phyloP scores from a whole-genome alignment of 108 stramenopile genomes.

The Nitzschia sp. region DNA sequence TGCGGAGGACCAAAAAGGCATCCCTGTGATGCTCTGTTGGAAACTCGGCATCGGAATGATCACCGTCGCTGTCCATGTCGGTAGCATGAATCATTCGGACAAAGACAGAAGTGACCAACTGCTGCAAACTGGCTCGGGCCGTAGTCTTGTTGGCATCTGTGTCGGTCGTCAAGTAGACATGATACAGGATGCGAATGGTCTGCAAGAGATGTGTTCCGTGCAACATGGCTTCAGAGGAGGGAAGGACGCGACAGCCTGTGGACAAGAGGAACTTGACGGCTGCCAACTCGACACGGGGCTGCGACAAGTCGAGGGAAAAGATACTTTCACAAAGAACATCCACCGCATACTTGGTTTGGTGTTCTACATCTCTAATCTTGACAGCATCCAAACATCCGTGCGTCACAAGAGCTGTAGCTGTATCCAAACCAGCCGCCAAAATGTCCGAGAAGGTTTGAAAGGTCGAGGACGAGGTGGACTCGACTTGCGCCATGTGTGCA shows the following conservation, averaged over 20 bases:
- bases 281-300: constrained; percentile 59
- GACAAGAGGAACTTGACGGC: constrained; percentile 79
- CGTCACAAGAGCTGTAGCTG: constrained; percentile 64
- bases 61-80: not conserved
- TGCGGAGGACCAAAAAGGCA: constrained; percentile 92
- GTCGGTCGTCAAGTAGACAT: constrained; percentile 86
- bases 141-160: constrained; percentile 89
- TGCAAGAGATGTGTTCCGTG: constrained; percentile 86
- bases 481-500: constrained; percentile 37
- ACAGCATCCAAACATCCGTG: constrained; percentile 82
- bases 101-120: constrained; percentile 90
- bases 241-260: constrained; percentile 55
- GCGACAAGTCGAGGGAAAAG: constrained; percentile 58
- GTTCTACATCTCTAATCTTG: constrained; percentile 30
- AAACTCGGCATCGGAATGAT: constrained; percentile 39
- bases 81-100: constrained; percentile 64
- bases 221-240: constrained; percentile 49
- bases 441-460: constrained; percentile 44
- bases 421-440: constrained; percentile 52
- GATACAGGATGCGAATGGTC: constrained; percentile 90
- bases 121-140: constrained; percentile 93
- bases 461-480: constrained; percentile 19
- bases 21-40: constrained; percentile 89
- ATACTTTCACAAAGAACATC: constrained; percentile 62
- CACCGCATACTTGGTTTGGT: constrained; percentile 42